These are phyloP conservation scores for Ustilago tritici DNA, from an alignment of 1,284 basidiomycete genomes.

Conservation along the genomic window DNA sequence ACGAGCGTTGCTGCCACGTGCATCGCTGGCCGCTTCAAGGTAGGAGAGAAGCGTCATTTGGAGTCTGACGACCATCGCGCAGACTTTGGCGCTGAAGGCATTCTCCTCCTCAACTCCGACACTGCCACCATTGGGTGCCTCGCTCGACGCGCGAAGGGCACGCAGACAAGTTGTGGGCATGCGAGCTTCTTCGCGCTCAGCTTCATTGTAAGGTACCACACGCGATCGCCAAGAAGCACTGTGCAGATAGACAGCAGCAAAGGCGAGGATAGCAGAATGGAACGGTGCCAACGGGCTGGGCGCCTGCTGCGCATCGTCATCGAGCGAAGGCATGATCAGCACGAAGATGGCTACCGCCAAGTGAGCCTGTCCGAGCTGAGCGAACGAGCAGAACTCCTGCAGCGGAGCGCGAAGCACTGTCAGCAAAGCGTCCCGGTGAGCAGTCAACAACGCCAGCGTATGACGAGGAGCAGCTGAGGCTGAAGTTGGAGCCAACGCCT, in stretches of 20 bases:
- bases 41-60: slow-evolving; percentile 58
- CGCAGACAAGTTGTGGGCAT: slow-evolving; percentile 39
- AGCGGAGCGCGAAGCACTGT: slow-evolving; percentile 81
- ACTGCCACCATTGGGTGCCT: slow-evolving; percentile 24
- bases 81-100: slow-evolving; percentile 54
- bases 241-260: slow-evolving; percentile 82
- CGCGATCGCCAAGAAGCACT: slow-evolving; percentile 75
- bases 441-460: slow-evolving; percentile 81
- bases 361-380: slow-evolving; percentile 78
- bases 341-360: slow-evolving; percentile 80
- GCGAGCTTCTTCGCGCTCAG: slow-evolving; percentile 75
- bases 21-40: slow-evolving; percentile 59
- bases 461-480: slow-evolving; percentile 68
- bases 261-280: slow-evolving; percentile 81
- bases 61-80: slow-evolving; percentile 45
- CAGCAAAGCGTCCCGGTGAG: slow-evolving; percentile 82
- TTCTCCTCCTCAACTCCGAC: slow-evolving; percentile 40
- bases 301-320: slow-evolving; percentile 78
- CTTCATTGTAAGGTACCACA: slow-evolving; percentile 79
- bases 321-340: slow-evolving; percentile 77
- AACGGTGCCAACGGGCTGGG: slow-evolving; percentile 72
- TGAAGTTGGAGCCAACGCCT: slow-evolving; percentile 38
- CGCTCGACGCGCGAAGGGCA: slow-evolving; percentile 37
- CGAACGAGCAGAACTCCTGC: slow-evolving; percentile 75
- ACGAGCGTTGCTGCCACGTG: slow-evolving; percentile 32